Conservation (phyloP, 495 filamentous ascomycete genomes). For the Aspergillus heteromorphus region DNA sequence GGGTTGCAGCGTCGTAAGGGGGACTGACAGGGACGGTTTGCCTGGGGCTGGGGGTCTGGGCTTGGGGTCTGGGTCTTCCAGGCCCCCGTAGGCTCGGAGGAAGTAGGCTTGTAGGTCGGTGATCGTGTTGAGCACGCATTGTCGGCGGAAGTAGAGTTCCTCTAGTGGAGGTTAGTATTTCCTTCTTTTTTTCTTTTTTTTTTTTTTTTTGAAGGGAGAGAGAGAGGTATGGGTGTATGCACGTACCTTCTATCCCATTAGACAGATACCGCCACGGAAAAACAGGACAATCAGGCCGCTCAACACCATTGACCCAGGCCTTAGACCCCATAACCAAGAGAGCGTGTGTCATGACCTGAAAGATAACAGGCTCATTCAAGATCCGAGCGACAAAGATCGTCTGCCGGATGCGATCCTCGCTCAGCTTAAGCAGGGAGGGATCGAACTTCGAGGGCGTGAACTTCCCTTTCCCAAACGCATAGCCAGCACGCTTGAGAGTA, state of each 20-base stretch:
- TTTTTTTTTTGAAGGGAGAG: too few species aligned
- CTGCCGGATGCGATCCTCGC: slow-evolving; percentile 40
- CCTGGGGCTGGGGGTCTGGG: slow-evolving; percentile 5
- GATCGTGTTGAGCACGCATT: slow-evolving; percentile 67
- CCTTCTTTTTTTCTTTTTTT: too few species aligned
- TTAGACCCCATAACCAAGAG: slow-evolving; percentile 63
- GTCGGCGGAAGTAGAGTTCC: slow-evolving; percentile 66
- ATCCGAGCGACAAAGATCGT: slow-evolving; percentile 31
- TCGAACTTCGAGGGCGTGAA: slow-evolving; percentile 21
- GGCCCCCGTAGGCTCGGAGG: slow-evolving; percentile 54
- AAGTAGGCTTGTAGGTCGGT: slow-evolving; percentile 72
- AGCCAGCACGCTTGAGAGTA: slow-evolving; percentile 16
- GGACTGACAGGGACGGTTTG: slow-evolving; percentile 2
- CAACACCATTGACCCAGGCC: slow-evolving; percentile 48
- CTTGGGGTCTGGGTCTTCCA: slow-evolving; percentile 28
- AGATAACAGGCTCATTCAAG: slow-evolving; percentile 19
- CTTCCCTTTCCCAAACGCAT: slow-evolving; percentile 28
- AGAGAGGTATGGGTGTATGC: background rate
- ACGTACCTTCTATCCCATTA: slow-evolving; percentile 63
- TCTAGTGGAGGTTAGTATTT: slow-evolving; percentile 34
- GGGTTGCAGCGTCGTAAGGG: slow-evolving; percentile 16
- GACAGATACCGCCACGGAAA: slow-evolving; percentile 72
- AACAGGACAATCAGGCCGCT: slow-evolving; percentile 20
- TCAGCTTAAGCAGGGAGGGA: slow-evolving; percentile 24
- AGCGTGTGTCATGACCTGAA: slow-evolving; percentile 37